Evolutionary conservation across 805 yeast species (phyloP), one percentile per base, ranked within the genome.

Genomic region (Brettanomyces naardenensis): DNA sequence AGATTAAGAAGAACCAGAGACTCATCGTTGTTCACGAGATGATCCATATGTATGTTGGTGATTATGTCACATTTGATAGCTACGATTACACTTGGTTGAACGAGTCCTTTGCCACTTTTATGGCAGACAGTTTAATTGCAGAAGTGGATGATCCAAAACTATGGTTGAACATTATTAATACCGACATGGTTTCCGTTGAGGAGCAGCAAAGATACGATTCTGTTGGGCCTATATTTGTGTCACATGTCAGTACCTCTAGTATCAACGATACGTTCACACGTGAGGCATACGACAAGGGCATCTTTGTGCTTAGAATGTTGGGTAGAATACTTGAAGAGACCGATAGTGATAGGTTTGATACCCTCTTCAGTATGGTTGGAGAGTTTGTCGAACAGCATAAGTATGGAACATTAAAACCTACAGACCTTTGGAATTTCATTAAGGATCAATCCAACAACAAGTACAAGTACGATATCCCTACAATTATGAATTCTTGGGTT

Each of bases 11-110:
- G 4, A 49, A 59, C 40, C 51, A 75, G 19, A 61, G 73, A 43
- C 81, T 78, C 48, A 65, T 83, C 32, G 51, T 84, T 6, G 76
- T 74, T 2, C 94, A 84, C 54, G 89, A 83, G 51, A 50, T 83
- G 44, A 77, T 81, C 21, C 94, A 84, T 53, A 90, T 83, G 59
- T 84, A 87, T 86, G 57, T 84, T 40, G 94, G 92, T 6, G 76
- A 84, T 46, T 62, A 66, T 46, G 68, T 81, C 2, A 65, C 84
- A 1, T 80, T 81, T 48, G 81, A 78, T 36, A 71, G 75, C 15
- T 83, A 86, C 80, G 71, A 69, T 36, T 66, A 71, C 49, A 59
- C 83, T 28, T 82, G 92, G 89, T 61, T 84, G 39, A 80, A 81
- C 49, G 94, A 84, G 59, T 63, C 84, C 2, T 79, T 83, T 59